A percentile compares a stretch with the other conserved stretches of the same genome.
These are phyloP conservation scores for Cyamopsis tetragonoloba DNA, from an alignment of 306 rosid genomes.

Conservation along the genomic window DNA sequence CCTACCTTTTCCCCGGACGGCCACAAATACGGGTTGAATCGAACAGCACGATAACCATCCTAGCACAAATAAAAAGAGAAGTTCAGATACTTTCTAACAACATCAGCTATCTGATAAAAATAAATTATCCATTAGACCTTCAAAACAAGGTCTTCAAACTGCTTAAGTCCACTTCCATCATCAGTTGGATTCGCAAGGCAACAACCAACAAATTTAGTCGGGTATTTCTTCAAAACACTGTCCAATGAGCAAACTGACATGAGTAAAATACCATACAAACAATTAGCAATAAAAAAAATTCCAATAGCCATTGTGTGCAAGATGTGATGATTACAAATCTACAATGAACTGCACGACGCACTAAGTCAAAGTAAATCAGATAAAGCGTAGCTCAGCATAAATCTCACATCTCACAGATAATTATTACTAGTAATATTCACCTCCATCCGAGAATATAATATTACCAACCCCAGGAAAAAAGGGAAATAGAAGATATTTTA, in stretches of 20 bases:
- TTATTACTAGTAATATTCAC: not conserved
- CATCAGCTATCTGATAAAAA: not conserved
- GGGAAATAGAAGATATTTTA: not conserved
- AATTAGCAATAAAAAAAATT: not conserved
- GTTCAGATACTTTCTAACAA: not conserved
- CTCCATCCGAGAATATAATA: not conserved
- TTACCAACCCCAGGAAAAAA: not conserved
- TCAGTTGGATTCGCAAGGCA: slow-evolving; percentile 93
- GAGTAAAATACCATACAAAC: not conserved
- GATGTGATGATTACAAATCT: not conserved
- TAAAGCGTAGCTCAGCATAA: not conserved
- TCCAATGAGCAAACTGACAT: slow-evolving; percentile 24
- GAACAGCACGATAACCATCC: slow-evolving; percentile 82
- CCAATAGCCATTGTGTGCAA: slow-evolving; percentile 7
- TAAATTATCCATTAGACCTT: slow-evolving; percentile 45
- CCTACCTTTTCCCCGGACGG: slow-evolving; percentile 74
- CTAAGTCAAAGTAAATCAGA: not conserved
- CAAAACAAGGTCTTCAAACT: slow-evolving; percentile 62
- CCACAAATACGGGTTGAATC: slow-evolving; percentile 93
- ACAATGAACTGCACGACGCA: not conserved
- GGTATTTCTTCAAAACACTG: slow-evolving; percentile 79
- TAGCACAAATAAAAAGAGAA: slow-evolving; percentile 31
- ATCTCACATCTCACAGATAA: not conserved
- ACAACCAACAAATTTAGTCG: slow-evolving; percentile 80
- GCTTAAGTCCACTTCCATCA: slow-evolving; percentile 73